These are phyloP conservation scores for Polygonum maritimum DNA, from an alignment of 148 eudicot genomes.

Conservation along the genomic window DNA sequence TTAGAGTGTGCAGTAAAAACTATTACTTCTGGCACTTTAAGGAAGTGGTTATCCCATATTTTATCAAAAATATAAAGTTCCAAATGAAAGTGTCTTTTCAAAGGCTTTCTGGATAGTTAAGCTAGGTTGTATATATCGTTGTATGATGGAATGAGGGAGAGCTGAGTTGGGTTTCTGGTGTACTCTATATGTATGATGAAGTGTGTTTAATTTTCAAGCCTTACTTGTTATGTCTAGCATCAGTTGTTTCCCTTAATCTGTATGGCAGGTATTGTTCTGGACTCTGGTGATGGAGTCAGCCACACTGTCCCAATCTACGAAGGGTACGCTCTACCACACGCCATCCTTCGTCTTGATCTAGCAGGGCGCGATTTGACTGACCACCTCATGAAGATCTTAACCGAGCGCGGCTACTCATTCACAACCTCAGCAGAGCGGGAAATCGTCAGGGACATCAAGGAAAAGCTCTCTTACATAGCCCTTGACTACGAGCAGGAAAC, in stretches of 20 bases:
- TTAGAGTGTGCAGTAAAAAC: background rate
- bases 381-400: slow-evolving; percentile 13
- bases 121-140: too few relatives aligned
- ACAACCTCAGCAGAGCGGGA: slow-evolving; percentile 10
- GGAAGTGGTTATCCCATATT: background rate
- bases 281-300: slow-evolving; percentile 11
- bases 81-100: too few relatives aligned
- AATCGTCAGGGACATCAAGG: slow-evolving; percentile 11
- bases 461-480: slow-evolving; percentile 11
- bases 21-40: background rate
- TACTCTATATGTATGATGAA: too few relatives aligned
- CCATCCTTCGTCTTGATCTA: slow-evolving; percentile 13
- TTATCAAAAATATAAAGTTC: too few relatives aligned
- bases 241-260: background rate
- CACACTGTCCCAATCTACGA: slow-evolving; percentile 12
- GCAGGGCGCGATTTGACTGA: slow-evolving; percentile 11
- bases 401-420: slow-evolving; percentile 13
- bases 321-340: slow-evolving; percentile 13
- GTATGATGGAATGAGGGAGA: too few relatives aligned
- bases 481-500: slow-evolving; percentile 6
- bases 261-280: slow-evolving; percentile 10
- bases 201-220: too few relatives aligned
- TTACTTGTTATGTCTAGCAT: background rate
- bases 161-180: too few relatives aligned
- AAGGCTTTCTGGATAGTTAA: too few relatives aligned